A percentile compares a stretch with the other conserved stretches of the same genome.
Conservation (phyloP, 2,329 filamentous ascomycete genomes). For the Penicillium brasilianum region DNA sequence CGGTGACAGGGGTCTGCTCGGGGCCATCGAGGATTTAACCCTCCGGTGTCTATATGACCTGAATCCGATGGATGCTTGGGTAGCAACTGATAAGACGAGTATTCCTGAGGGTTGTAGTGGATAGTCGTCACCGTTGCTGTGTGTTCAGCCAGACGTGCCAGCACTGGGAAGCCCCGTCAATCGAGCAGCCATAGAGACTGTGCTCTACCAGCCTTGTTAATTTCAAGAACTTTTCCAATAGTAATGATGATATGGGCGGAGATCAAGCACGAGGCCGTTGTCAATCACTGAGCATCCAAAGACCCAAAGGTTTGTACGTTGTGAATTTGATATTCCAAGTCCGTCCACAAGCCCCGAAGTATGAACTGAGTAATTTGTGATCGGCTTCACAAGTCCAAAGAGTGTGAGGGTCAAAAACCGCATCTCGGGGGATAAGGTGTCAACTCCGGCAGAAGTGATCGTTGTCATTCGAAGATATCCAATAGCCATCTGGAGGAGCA, state of each 20-base stretch:
- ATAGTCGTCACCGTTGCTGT: background rate
- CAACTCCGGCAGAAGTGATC: background rate
- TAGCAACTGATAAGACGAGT: background rate
- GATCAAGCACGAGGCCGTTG: background rate
- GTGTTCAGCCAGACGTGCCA: background rate
- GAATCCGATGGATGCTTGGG: background rate
- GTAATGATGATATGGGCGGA: background rate
- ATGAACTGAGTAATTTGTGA: background rate
- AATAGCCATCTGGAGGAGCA: background rate
- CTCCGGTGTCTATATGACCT: background rate
- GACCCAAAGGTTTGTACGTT: background rate
- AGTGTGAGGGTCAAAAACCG: background rate
- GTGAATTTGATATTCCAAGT: background rate
- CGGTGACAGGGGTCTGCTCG: background rate
- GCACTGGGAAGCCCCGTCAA: background rate
- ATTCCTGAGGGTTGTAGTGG: background rate
- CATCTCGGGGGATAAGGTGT: background rate
- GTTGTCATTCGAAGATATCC: background rate
- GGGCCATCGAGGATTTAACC: constrained; percentile 1
- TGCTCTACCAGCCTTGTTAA: background rate
- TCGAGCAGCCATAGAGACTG: background rate
- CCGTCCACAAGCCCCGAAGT: background rate
- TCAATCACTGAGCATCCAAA: background rate
- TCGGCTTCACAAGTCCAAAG: background rate
- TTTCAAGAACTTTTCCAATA: background rate